A percentile compares a stretch with the other conserved stretches of the same genome.
Evolutionary conservation across 768 basidiomycete species (phyloP).

Genomic region (Termitomyces sp.): DNA sequence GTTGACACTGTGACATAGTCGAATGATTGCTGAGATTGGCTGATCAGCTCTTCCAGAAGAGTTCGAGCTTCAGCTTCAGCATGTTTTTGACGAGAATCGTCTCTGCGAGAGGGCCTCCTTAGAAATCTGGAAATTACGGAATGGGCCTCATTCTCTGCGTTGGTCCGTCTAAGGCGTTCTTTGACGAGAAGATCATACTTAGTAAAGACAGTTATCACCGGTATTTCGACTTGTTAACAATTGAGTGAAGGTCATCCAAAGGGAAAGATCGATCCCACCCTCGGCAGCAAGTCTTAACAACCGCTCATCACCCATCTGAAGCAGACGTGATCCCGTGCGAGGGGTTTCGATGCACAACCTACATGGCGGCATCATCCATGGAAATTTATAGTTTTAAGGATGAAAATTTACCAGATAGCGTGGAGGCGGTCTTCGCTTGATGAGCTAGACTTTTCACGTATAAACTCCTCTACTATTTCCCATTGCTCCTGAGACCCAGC

Average conservation of each 20-base stretch:
- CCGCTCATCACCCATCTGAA: neutral
- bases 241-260: neutral
- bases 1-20: neutral
- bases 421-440: neutral
- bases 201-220: slow-evolving; percentile 25
- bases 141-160: neutral
- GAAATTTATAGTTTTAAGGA: neutral
- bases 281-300: slow-evolving; percentile 2
- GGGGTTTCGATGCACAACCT: slow-evolving; percentile 4
- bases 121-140: neutral
- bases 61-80: neutral
- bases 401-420: neutral
- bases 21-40: neutral
- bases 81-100: neutral
- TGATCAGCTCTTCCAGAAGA: neutral
- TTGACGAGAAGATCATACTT: slow-evolving; percentile 22
- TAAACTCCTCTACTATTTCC: slow-evolving; percentile 17
- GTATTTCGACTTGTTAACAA: slow-evolving; percentile 15
- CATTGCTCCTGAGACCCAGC: slow-evolving; percentile 18
- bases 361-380: neutral
- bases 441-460: slow-evolving; percentile 4
- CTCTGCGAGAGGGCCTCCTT: neutral
- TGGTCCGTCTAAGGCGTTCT: neutral
- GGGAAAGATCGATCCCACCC: slow-evolving; percentile 7
- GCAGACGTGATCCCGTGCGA: neutral